Base-by-base conservation (phyloP, 2,329 filamentous ascomycete genomes). In the Trichoderma sp. region DNA sequence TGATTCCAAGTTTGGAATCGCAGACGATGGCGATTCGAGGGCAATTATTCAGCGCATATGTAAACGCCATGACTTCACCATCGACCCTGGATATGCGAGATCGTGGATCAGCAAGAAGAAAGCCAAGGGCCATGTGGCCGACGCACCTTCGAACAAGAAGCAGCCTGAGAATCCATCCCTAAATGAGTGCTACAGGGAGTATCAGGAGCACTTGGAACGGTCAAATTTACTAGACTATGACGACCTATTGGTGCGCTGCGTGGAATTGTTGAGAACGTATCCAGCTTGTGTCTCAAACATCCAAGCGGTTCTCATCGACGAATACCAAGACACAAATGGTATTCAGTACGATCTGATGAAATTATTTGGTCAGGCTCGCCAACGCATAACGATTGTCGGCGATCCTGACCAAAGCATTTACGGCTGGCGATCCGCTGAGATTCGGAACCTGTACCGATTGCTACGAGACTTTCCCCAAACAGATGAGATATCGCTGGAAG, bases 381-480 rank as follows among this genome's bases (percentile, higher is more conserved):
- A 88, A 68, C 87, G 89, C n/a, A 95, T 98, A 73, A 98, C 95
- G 0, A 92, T 97, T 70, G 96, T 99, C 5, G 96, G 95, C 40
- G 95, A 99, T 77, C 95, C 96, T 0, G 96, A 99, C 78, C 95
- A 99, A 79, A 97, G 94, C 78, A 99, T 99, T 69, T 99, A 98
- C 77, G 93, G 95, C 24, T 99, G 96, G 85, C 90, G 95, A 24
- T 94, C 93, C 8, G 95, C 96, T 11, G 95, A 99, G 78, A 93
- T 95, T 73, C 91, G 91, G 77, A 99, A 98, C 75, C 84, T 98
- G 59, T 87, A 88, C 72, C 89, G 92, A 2, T 89, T 99, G 84
- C 87, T 93, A 64, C 83, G 83, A 53, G 89, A 93, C 70, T 97
- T 92, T 76, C 90, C 90, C 0, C 87, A 91, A 31, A 96, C 94